phyloP scores from a whole-genome alignment of 2,329 filamentous ascomycete genomes.

The Fusarium lyarnte region DNA sequence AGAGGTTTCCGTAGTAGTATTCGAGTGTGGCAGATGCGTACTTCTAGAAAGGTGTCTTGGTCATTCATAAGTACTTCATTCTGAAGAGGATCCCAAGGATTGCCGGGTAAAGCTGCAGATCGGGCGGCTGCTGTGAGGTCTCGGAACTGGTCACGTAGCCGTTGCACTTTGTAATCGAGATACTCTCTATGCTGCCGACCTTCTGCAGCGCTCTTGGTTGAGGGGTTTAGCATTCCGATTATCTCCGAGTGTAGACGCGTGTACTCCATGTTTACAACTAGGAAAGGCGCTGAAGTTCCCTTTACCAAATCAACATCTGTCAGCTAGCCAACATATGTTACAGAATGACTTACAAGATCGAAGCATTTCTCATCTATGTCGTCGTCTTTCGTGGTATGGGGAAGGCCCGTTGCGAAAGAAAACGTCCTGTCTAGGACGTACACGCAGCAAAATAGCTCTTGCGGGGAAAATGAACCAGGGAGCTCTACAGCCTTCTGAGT shows the following conservation, averaged over 20 bases:
- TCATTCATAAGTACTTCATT: not conserved
- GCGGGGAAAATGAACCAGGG: not conserved
- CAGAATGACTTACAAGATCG: not conserved
- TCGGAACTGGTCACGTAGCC: not conserved
- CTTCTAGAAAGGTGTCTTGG: not conserved
- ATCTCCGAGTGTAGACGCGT: not conserved
- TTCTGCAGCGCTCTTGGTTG: not conserved
- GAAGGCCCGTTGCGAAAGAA: not conserved
- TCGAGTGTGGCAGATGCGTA: not conserved
- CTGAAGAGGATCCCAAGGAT: fast-evolving
- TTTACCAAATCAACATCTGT: no score
- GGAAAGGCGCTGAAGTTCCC: not conserved
- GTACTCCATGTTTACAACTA: not conserved
- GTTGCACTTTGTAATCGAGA: not conserved
- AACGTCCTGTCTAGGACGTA: not conserved
- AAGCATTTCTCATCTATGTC: not conserved
- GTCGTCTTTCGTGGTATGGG: not conserved
- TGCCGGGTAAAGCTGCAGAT: fast-evolving
- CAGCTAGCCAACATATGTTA: no score
- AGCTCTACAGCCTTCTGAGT: fast-evolving
- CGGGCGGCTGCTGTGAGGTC: not conserved
- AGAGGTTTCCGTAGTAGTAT: not conserved
- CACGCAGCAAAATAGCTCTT: not conserved
- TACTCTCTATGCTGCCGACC: not conserved
- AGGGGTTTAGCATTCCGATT: not conserved